Percentiles rank a stretch among this genome's conserved stretches.
phyloP scores from a whole-genome alignment of 2,329 filamentous ascomycete genomes.

The Phaeosphaeriaceae sp. region DNA sequence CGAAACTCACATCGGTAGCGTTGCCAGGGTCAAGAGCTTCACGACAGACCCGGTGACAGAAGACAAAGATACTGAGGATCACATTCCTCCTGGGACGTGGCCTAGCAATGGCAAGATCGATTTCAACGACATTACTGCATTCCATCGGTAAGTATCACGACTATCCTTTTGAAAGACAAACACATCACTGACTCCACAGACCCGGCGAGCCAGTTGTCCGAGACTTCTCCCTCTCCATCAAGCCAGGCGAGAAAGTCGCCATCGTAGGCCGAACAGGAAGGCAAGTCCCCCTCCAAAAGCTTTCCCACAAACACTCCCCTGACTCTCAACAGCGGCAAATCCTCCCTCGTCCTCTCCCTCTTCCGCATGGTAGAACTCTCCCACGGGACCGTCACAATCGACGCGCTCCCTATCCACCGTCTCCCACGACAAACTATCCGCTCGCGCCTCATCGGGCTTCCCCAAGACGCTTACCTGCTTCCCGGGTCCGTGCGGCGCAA shows the following conservation, averaged over 20 bases:
- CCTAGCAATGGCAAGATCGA: constrained; percentile 52
- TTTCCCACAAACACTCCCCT: background rate
- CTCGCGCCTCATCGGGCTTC: constrained; percentile 54
- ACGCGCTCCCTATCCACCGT: constrained; percentile 55
- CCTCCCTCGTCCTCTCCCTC: constrained; percentile 56
- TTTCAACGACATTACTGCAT: constrained; percentile 54
- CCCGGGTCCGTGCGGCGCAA: constrained; percentile 58
- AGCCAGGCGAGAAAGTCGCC: constrained; percentile 57
- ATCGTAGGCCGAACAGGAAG: constrained; percentile 63
- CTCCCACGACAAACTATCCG: constrained; percentile 56
- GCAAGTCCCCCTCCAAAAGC: constrained; percentile 25
- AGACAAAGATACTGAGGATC: constrained; percentile 60
- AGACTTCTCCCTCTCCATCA: constrained; percentile 56
- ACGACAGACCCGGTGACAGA: constrained; percentile 54
- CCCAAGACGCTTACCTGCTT: constrained; percentile 62
- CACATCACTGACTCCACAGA: constrained; percentile 6
- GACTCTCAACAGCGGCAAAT: constrained; percentile 59
- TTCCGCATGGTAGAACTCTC: constrained; percentile 58
- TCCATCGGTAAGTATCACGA: constrained; percentile 49
- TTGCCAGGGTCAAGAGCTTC: constrained; percentile 64
- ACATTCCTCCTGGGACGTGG: constrained; percentile 51
- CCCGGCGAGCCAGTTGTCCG: constrained; percentile 50
- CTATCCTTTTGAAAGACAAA: constrained; percentile 1
- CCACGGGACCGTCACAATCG: constrained; percentile 54
- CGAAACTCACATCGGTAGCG: constrained; percentile 65